Base-by-base conservation (phyloP, 2,329 filamentous ascomycete genomes). In the Neonectria punicea region DNA sequence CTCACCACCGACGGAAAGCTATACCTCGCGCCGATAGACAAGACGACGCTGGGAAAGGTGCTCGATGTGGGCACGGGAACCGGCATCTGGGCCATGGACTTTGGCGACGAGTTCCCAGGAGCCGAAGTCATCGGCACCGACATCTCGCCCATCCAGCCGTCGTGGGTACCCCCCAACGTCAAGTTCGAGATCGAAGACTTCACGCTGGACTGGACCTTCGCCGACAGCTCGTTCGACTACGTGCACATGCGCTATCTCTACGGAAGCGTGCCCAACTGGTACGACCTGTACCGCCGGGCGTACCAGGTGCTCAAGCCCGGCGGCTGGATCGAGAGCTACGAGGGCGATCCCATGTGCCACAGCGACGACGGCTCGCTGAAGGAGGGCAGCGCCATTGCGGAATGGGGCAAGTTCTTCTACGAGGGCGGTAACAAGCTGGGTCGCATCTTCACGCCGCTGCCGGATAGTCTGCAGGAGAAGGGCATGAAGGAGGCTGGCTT, bases 231-330 rank as follows among this genome's bases (percentile, higher is more conserved):
- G 32, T 87, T 88, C 71, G 88, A 90, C 76, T 87, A 85, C 68
- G 84, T 91, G 58, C 89, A 90, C 73, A 84, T 86, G 8, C 84
- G 86, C 32, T 81, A 86, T 70, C 79, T 90, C 67, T 79, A 84
- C 4, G 89, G 88, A 25, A 83, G 83, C 60, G 84, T 90, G 61
- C 76, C 80, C 3, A 87, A 89, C 68, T 90, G 87, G 77, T 80
- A 82, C 39, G 79, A 82, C 11, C 74, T 90, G 5, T 83, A 89
- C 61, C 75, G 78, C 46, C 83, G 85, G 61, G 77, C 84, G 2
- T 87, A 79, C 72, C 80, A 81, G 60, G 83, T 86, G 46, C 79
- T 88, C 18, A 84, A 84, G 67, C 87, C 89, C 0, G 88, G 88
- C 10, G 88, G 85, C 8, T 80, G 76, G 69, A 53, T 81, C n/a